Conservation (phyloP, 2,329 filamentous ascomycete species). For the Verticillium albo-atrum region DNA sequence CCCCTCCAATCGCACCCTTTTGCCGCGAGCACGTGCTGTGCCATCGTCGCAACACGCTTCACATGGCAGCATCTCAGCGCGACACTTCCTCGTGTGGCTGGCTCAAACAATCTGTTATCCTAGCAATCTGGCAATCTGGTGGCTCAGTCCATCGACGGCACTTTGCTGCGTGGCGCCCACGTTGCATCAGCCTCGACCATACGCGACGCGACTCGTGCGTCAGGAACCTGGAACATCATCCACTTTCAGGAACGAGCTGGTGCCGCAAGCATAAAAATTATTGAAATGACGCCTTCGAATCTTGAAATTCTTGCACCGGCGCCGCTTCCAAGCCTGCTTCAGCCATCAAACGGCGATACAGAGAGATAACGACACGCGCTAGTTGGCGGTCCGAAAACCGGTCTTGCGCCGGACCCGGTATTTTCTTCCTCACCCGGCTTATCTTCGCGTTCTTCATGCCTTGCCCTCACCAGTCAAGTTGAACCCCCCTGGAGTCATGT, state of each 20-base stretch:
- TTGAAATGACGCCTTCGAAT: not conserved
- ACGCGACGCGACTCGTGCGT: not conserved
- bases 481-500: not conserved
- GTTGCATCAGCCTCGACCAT: not conserved
- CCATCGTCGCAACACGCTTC: not conserved
- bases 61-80: not conserved
- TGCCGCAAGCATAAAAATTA: not conserved
- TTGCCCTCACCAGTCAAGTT: not conserved
- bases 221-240: not conserved
- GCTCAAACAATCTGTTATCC: no score
- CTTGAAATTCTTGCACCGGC: not conserved
- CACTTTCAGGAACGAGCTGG: no score
- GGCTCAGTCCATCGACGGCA: not conserved
- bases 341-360: not conserved
- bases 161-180: not conserved
- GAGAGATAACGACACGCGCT: not conserved
- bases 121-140: no score
- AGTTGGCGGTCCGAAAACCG: not conserved
- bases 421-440: not conserved
- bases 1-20: not conserved
- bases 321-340: not conserved
- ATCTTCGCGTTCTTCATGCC: not conserved
- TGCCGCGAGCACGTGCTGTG: not conserved
- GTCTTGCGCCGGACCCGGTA: not conserved
- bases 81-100: not conserved